Conservation (phyloP, 352 stramenopile genomes). For the Blastocystis sp. region DNA sequence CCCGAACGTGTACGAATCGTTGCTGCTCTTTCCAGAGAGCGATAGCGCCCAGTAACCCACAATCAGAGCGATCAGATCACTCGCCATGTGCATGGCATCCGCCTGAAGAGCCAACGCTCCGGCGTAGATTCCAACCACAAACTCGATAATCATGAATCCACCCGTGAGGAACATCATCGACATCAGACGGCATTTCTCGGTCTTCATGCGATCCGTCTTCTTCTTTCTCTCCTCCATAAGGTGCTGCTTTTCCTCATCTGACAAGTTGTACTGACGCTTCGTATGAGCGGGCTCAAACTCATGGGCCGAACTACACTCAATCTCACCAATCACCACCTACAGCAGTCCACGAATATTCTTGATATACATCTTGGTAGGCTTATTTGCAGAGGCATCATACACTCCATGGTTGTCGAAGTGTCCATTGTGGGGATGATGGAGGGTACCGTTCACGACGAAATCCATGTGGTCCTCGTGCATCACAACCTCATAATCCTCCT, state of each 20-base stretch:
- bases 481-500: slow-evolving; percentile 3
- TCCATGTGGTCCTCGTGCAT: slow-evolving; percentile 26
- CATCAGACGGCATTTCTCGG: slow-evolving; percentile 72
- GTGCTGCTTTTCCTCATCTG: slow-evolving; percentile 8
- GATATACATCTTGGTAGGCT: slow-evolving; percentile 26
- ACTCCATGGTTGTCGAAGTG: slow-evolving; percentile 45
- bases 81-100: slow-evolving; percentile 76
- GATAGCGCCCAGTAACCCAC: slow-evolving; percentile 46
- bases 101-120: slow-evolving; percentile 74
- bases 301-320: background rate
- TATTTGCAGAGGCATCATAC: background rate
- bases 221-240: slow-evolving; percentile 13
- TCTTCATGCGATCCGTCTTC: slow-evolving; percentile 32
- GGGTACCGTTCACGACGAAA: slow-evolving; percentile 33
- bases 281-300: slow-evolving; percentile 21
- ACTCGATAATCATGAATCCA: slow-evolving; percentile 74
- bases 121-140: slow-evolving; percentile 69
- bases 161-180: slow-evolving; percentile 67
- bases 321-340: background rate
- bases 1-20: slow-evolving; percentile 59
- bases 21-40: slow-evolving; percentile 64
- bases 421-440: slow-evolving; percentile 32
- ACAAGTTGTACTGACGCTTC: slow-evolving; percentile 53
- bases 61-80: slow-evolving; percentile 64
- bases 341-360: slow-evolving; percentile 16